These are phyloP conservation scores for Isoetes taiwanensis DNA, from an alignment of 75 land plant genomes.

Conservation along the genomic window DNA sequence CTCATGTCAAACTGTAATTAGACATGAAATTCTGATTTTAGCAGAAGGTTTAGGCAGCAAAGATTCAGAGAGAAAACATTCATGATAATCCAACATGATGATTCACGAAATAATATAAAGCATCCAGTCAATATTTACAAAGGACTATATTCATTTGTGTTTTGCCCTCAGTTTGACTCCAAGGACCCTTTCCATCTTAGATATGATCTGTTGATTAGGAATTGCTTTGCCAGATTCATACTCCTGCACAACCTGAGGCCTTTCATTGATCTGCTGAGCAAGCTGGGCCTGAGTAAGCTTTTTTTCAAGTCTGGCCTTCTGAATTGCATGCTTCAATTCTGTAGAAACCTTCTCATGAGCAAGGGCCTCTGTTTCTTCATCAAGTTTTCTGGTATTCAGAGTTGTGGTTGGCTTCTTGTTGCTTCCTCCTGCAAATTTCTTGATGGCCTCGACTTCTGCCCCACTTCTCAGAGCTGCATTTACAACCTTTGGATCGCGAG, in stretches of 20 bases:
- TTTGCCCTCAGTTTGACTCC: slow-evolving; percentile 41
- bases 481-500: slow-evolving; percentile 56
- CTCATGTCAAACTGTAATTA: too few species aligned
- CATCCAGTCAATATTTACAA: too few species aligned
- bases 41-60: too few species aligned
- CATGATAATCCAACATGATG: too few species aligned
- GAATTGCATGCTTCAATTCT: slow-evolving; percentile 41
- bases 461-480: slow-evolving; percentile 48
- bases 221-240: slow-evolving; percentile 78
- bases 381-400: slow-evolving; percentile 52
- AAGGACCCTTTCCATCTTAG: slow-evolving; percentile 43
- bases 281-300: slow-evolving; percentile 71
- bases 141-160: too few species aligned
- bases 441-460: slow-evolving; percentile 36
- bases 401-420: slow-evolving; percentile 42
- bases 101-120: too few species aligned
- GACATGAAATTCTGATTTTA: too few species aligned
- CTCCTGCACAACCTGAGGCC: slow-evolving; percentile 69
- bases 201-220: slow-evolving; percentile 50
- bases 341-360: slow-evolving; percentile 28
- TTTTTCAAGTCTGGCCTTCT: slow-evolving; percentile 59
- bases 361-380: slow-evolving; percentile 45
- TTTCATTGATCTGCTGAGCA: slow-evolving; percentile 61
- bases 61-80: too few species aligned
- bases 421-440: slow-evolving; percentile 44